These are phyloP conservation scores for Ceratobasidium sp. DNA, from an alignment of 1,284 basidiomycete species.

Conservation along the genomic window DNA sequence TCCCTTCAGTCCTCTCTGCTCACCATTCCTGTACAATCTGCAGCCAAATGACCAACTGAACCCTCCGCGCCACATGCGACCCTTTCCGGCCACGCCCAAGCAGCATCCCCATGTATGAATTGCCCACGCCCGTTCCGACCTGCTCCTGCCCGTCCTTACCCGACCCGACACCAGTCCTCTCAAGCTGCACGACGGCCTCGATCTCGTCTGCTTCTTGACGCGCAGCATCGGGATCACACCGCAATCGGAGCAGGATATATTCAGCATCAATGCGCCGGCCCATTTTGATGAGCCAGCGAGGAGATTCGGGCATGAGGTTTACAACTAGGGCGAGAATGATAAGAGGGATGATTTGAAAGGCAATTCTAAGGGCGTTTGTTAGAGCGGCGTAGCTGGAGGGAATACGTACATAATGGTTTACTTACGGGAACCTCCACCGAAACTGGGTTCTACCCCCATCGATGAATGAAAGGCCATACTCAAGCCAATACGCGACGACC, in stretches of 20 bases:
- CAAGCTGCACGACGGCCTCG: slow-evolving; percentile 58
- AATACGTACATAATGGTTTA: neutral
- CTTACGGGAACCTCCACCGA: slow-evolving; percentile 58
- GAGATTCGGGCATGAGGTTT: slow-evolving; percentile 63
- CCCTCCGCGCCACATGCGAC: slow-evolving; percentile 61
- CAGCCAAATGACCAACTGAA: slow-evolving; percentile 63
- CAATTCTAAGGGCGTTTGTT: slow-evolving; percentile 55
- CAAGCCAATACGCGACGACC: slow-evolving; percentile 66
- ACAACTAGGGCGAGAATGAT: slow-evolving; percentile 59
- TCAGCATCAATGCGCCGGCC: slow-evolving; percentile 62
- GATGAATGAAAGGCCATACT: slow-evolving; percentile 63
- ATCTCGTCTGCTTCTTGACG: slow-evolving; percentile 58
- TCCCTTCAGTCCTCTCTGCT: neutral
- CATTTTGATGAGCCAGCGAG: slow-evolving; percentile 66
- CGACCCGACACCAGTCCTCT: slow-evolving; percentile 52
- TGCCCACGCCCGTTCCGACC: slow-evolving; percentile 23
- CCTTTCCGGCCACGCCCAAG: slow-evolving; percentile 34
- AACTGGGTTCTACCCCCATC: slow-evolving; percentile 60
- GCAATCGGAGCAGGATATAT: slow-evolving; percentile 56
- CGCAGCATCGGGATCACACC: slow-evolving; percentile 50
- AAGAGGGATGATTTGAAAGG: slow-evolving; percentile 61
- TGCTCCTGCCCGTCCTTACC: slow-evolving; percentile 13
- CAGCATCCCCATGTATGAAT: slow-evolving; percentile 39
- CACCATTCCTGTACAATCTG: slow-evolving; percentile 64
- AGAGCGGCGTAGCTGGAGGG: slow-evolving; percentile 49